A percentile compares a stretch with the other conserved stretches of the same genome.
phyloP scores from a whole-genome alignment of 2,329 filamentous ascomycete species.

The Alternaria longipes region DNA sequence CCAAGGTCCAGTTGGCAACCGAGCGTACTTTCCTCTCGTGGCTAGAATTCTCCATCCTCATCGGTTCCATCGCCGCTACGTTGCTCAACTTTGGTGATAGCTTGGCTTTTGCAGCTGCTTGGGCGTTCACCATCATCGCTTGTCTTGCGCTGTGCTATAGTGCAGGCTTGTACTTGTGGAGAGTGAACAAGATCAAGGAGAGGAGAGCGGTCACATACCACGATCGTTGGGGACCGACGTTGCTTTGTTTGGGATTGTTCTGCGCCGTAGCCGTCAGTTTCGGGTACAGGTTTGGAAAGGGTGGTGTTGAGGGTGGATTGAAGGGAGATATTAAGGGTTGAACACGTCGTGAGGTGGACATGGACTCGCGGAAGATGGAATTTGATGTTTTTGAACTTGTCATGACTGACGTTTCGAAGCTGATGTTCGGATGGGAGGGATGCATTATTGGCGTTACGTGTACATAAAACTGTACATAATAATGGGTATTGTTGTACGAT shows the following conservation, averaged over 20 bases:
- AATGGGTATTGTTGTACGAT: conserved; percentile 2
- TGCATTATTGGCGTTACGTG: conserved; percentile 4
- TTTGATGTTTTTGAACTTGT: conserved; percentile 3
- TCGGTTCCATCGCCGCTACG: conserved; percentile 65
- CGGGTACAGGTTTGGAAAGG: conserved; percentile 73
- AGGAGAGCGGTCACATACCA: conserved; percentile 89
- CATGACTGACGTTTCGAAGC: neutral
- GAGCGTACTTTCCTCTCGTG: conserved; percentile 96
- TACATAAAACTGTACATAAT: conserved; percentile 4
- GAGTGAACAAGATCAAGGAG: conserved; percentile 83
- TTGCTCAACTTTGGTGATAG: conserved; percentile 53
- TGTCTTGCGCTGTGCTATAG: conserved; percentile 82
- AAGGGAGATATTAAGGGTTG: conserved; percentile 27
- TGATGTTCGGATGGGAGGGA: neutral
- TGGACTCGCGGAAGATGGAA: neutral
- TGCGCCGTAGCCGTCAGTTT: conserved; percentile 82
- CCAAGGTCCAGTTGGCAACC: conserved; percentile 96
- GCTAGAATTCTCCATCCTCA: conserved; percentile 96
- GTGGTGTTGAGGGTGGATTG: conserved; percentile 58
- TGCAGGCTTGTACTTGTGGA: conserved; percentile 85
- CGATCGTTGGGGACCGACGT: conserved; percentile 84
- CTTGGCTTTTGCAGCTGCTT: conserved; percentile 59
- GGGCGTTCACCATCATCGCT: conserved; percentile 83
- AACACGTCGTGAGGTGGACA: neutral
- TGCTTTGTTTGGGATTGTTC: conserved; percentile 78